Evolutionary conservation across 2,329 filamentous ascomycete genomes (phyloP), one percentile per base, ranked within the genome.

Genomic region (Ophioceras dolichostomum): DNA sequence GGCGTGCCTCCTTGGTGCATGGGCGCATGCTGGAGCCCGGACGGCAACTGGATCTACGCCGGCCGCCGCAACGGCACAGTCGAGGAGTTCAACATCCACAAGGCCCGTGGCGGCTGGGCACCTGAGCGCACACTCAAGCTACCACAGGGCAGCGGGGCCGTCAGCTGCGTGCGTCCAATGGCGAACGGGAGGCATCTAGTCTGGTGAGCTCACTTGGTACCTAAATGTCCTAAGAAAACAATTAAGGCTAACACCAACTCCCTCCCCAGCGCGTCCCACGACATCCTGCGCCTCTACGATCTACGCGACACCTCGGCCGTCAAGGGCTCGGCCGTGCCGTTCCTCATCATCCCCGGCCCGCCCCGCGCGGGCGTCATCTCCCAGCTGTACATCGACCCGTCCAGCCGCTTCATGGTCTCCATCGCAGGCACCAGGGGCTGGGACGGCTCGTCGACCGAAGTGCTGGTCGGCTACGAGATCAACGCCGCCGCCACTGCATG

Each of bases 1-100:
- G 77, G 78, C 14, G 83, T 86, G 1, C 89, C 91, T 1, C 91
- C 89, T 0, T 98, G 89, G 89, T 96, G 89, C 58, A 95, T 94
- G 78, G 88, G 85, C 46, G 86, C 87, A 1, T 94, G 87, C 62
- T 98, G 91, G 91, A 89, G 83, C 38, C 87, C 87, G 0, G 84
- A 95, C 54, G 91, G 91, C 12, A 96, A 96, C 59, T 86, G 76
- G 58, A 88, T 98, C 49, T 98, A 94, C 59, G 88, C 83, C 0
- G 91, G 91, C 1, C 70, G 91, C 20, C 72, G 91, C 40, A 96
- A 96, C 57, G 75, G 86, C 36, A 93, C 86, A 0, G 91, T 98
- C 0, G 91, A 98, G 48, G 91, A 98, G 58, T 98, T 83, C 59
- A 86, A 77, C 50, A 67, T 98, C 14, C 85, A 91, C 54, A 86